phyloP scores from a whole-genome alignment of 805 yeast genomes.

The Kodamaea laetipori region DNA sequence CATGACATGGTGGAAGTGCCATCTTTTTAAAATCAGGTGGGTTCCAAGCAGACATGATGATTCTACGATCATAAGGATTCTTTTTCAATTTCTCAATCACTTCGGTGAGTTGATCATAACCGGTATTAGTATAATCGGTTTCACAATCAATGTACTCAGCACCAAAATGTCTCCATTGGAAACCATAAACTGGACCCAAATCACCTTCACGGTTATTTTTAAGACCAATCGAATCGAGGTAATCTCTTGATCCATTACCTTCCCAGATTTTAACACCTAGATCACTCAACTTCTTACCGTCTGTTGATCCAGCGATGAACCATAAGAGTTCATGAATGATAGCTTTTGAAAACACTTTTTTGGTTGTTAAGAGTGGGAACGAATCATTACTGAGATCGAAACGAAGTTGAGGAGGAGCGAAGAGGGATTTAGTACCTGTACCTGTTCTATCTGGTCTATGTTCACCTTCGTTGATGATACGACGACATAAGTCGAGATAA shows the following conservation, averaged over 20 bases:
- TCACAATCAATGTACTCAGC: slow-evolving; percentile 88
- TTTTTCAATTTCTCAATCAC: slow-evolving; percentile 78
- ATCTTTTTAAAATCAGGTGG: slow-evolving; percentile 91
- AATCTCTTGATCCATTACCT: slow-evolving; percentile 95
- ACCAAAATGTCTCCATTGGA: slow-evolving; percentile 99
- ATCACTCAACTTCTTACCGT: slow-evolving; percentile 74
- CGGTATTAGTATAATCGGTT: slow-evolving; percentile 82
- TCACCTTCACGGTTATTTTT: slow-evolving; percentile 86
- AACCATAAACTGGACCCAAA: slow-evolving; percentile 97
- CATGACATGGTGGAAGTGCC: slow-evolving; percentile 99
- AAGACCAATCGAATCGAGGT: slow-evolving; percentile 80
- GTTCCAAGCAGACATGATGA: slow-evolving; percentile 96
- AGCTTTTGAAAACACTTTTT: slow-evolving; percentile 86
- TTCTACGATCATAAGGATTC: slow-evolving; percentile 93
- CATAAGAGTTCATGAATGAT: slow-evolving; percentile 88
- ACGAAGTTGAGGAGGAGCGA: slow-evolving; percentile 95
- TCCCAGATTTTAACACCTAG: slow-evolving; percentile 98
- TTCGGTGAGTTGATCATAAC: slow-evolving; percentile 85
- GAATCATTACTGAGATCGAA: slow-evolving; percentile 70
- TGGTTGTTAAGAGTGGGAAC: slow-evolving; percentile 91
- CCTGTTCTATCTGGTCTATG: slow-evolving; percentile 95
- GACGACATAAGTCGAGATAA: slow-evolving; percentile 76
- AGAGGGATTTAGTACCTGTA: slow-evolving; percentile 87
- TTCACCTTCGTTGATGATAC: slow-evolving; percentile 84
- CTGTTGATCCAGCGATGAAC: slow-evolving; percentile 90